phyloP scores from a whole-genome alignment of 495 filamentous ascomycete species.

The Annulohypoxylon maeteangense region DNA sequence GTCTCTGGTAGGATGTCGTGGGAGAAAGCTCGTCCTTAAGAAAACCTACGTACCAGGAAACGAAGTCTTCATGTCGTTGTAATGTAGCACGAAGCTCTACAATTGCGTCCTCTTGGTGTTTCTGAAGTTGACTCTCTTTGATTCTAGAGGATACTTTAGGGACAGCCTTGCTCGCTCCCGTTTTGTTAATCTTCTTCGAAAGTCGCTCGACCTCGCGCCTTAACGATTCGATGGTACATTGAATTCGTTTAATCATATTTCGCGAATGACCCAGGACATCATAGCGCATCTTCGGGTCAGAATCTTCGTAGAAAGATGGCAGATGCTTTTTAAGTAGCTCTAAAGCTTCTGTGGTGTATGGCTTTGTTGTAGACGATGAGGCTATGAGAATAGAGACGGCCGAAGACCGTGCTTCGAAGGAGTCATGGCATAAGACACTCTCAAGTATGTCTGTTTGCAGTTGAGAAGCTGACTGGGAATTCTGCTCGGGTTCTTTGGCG shows the following conservation, averaged over 20 bases:
- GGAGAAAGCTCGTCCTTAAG: slow-evolving; percentile 76
- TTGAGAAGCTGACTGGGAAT: slow-evolving; percentile 11
- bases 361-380: slow-evolving; percentile 74
- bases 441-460: slow-evolving; percentile 51
- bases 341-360: slow-evolving; percentile 69
- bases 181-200: slow-evolving; percentile 34
- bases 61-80: slow-evolving; percentile 65
- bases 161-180: neutral
- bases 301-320: slow-evolving; percentile 77
- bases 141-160: neutral
- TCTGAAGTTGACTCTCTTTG: slow-evolving; percentile 30
- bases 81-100: slow-evolving; percentile 22
- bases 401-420: slow-evolving; percentile 72
- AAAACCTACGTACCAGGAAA: slow-evolving; percentile 76
- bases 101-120: neutral
- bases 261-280: slow-evolving; percentile 75
- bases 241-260: slow-evolving; percentile 73
- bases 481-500: slow-evolving; percentile 26
- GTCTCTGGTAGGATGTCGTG: slow-evolving; percentile 84
- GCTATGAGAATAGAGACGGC: slow-evolving; percentile 79
- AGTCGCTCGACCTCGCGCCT: slow-evolving; percentile 29
- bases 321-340: slow-evolving; percentile 69
- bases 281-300: slow-evolving; percentile 83
- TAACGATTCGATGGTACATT: slow-evolving; percentile 54
- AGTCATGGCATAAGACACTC: slow-evolving; percentile 69